Evolutionary conservation across 305 asterid species (phyloP), one percentile per base, ranked within the genome.

Genomic region (Solanum hybrid): DNA sequence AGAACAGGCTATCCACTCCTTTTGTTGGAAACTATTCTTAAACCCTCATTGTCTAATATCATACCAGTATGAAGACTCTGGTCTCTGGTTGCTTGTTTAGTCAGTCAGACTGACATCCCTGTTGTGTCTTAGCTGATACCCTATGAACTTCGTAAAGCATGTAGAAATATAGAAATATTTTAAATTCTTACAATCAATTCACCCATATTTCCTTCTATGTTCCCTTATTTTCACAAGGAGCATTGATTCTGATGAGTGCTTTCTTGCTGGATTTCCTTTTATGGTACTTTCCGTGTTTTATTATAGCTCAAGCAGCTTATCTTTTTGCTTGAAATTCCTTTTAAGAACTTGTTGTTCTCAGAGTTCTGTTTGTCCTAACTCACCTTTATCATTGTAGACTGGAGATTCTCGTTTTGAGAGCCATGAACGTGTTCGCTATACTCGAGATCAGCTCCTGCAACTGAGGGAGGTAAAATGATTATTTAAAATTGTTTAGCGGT

Each of bases 321-420:
- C 42, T 37, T 88, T 56, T 78, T 88, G 66, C 75, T 35, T 36
- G 51, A 34, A 56, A 26, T 88, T 38, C 36, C 37, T 78, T 46
- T 88, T 46, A 77, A 88, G 42, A 76, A 51, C 29, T 24, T 32
- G 5, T 60, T 75, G 38, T 88, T 38, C 38, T 56, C 1, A 56
- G 34, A 31, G n/a, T 78, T 31, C 26, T 42, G 24, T 46, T 42
- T 88, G 87, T 51, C 38, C 66, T 88, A 20, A 77, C 51, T 77
- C 64, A 38, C 34, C 46, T 56, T 60, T 32, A 51, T 88, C 78
- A 78, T 92, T 78, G 79, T 88, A 96, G 99, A 93, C 94, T 82
- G 97, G 96, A 84, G 98, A 95, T 46, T 91, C 96, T 82, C 94
- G 95, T 73, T 95, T 95, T 76, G 99, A 95, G 71, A 94, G 95